Base-by-base conservation (phyloP, 73 alveolate species). In the Durusdinium trenchii region DNA sequence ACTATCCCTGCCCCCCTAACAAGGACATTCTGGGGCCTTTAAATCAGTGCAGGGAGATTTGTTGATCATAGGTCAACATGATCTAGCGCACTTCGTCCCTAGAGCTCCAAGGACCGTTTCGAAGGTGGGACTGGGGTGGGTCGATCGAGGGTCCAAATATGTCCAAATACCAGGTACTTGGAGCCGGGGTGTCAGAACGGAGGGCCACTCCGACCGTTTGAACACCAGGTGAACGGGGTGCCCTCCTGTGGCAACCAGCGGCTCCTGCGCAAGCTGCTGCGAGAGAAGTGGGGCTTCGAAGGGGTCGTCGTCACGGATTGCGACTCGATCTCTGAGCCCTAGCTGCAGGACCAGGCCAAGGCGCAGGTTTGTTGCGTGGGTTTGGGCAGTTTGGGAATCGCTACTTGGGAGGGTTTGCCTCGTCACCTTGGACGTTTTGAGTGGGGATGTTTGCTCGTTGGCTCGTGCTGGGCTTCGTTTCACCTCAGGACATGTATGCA, bases 251-350 rank as follows among this genome's bases (percentile, higher is more conserved):
- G 79, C 47, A 69, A 30, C 90, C 67, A 52, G 73, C 36, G n/a
- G 48, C 73, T 91, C 46, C 98, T 91, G 14, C 86, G 89, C 12
- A 6, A 28, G 42, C 3, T 48, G 60, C 82, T 91, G 71, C 98
- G 98, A 20, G 90, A 91, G 12, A 52, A 45, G 38, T 91, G 98
- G 98, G 98, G 98, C 40, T 91, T 91, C 43, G 96, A 71, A 18
- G 98, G 98, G 42, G 75, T 91, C 47, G 89, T 91, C 32, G 98
- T 91, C 57, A 91, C 98, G 47, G 98, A 91, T 54, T 91, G 98
- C 61, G 98, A 91, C 78, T 91, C 98, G 61, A 69, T 91, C n/a
- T 48, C 98, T 20, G 96, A n/a, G 47, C 43, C 96, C 46, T 67
- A 67, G 36, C 64, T 30, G 18, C 32, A 23, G 7, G 40, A 1